Evolutionary conservation across 257 asterid genomes (phyloP).

Genomic region (Rehmannia glutinosa): DNA sequence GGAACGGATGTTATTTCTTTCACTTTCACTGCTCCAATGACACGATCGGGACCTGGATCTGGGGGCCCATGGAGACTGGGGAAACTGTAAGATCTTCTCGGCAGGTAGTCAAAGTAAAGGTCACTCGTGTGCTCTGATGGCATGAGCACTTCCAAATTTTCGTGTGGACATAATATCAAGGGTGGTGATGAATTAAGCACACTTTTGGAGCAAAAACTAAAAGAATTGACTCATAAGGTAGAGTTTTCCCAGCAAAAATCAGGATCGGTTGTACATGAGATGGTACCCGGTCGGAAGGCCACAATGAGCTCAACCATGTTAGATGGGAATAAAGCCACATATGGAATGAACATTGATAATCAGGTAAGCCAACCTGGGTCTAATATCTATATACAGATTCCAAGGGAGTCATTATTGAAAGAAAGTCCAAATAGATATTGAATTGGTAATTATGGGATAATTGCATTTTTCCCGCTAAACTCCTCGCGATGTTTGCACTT

Average conservation of each 20-base stretch:
- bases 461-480: too few species aligned
- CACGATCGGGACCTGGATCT: slow-evolving; percentile 36
- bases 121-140: slow-evolving; percentile 34
- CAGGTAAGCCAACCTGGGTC: slow-evolving; percentile 28
- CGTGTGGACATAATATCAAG: slow-evolving; percentile 35
- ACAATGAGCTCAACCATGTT: slow-evolving; percentile 24
- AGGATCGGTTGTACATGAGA: slow-evolving; percentile 25
- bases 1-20: slow-evolving; percentile 77
- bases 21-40: slow-evolving; percentile 82
- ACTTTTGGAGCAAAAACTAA: slow-evolving; percentile 78
- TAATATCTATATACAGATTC: too few species aligned
- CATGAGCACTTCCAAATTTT: slow-evolving; percentile 27
- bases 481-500: too few species aligned
- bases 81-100: slow-evolving; percentile 31
- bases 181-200: slow-evolving; percentile 67
- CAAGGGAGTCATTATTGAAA: not conserved
- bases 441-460: not conserved
- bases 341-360: slow-evolving; percentile 30
- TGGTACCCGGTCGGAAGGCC: slow-evolving; percentile 18
- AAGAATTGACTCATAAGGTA: slow-evolving; percentile 55
- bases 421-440: slow-evolving; percentile 19
- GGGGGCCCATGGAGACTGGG: slow-evolving; percentile 28
- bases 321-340: slow-evolving; percentile 26
- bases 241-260: slow-evolving; percentile 48
- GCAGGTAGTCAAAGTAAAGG: slow-evolving; percentile 41